Conservation (phyloP, 2,329 filamentous ascomycete genomes). For the Podosphaera xanthii region DNA sequence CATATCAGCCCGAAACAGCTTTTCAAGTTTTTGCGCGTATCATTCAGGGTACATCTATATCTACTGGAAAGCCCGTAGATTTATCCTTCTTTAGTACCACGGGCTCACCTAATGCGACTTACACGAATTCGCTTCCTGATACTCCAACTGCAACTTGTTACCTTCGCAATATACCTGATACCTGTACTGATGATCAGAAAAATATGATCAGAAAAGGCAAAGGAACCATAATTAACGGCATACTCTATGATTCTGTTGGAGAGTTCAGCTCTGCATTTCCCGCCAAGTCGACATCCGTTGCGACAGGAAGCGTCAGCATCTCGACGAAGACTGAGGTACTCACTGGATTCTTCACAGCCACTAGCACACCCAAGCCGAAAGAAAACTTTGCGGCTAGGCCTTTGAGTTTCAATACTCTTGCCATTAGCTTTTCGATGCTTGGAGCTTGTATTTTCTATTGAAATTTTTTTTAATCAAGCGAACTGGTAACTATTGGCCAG, state of each 20-base stretch:
- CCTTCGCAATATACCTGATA: constrained; percentile 29
- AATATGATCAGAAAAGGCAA: constrained; percentile 23
- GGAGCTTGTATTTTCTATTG: too few relatives aligned
- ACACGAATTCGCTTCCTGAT: constrained; percentile 27
- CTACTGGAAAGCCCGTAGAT: constrained; percentile 27
- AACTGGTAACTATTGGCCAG: too few relatives aligned
- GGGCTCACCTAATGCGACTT: constrained; percentile 32
- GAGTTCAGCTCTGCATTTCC: constrained; percentile 18
- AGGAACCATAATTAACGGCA: constrained; percentile 36
- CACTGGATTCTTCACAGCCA: constrained; percentile 16
- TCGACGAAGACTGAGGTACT: constrained; percentile 14
- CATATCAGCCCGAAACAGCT: constrained; percentile 30
- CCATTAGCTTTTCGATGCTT: too few relatives aligned
- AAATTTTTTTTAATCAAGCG: too few relatives aligned
- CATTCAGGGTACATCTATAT: constrained; percentile 26
- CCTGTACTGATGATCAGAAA: constrained; percentile 29
- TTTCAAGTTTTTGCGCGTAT: constrained; percentile 35
- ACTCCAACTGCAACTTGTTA: constrained; percentile 34
- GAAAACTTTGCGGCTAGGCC: constrained; percentile 5
- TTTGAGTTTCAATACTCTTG: too few relatives aligned
- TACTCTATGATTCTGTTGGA: constrained; percentile 24
- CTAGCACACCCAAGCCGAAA: constrained; percentile 12
- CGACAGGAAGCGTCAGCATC: constrained; percentile 7
- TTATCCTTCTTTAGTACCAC: constrained; percentile 29
- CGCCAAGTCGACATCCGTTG: constrained; percentile 5